These are phyloP conservation scores for Penicillium decumbens DNA, from an alignment of 2,329 filamentous ascomycete genomes.

Conservation along the genomic window DNA sequence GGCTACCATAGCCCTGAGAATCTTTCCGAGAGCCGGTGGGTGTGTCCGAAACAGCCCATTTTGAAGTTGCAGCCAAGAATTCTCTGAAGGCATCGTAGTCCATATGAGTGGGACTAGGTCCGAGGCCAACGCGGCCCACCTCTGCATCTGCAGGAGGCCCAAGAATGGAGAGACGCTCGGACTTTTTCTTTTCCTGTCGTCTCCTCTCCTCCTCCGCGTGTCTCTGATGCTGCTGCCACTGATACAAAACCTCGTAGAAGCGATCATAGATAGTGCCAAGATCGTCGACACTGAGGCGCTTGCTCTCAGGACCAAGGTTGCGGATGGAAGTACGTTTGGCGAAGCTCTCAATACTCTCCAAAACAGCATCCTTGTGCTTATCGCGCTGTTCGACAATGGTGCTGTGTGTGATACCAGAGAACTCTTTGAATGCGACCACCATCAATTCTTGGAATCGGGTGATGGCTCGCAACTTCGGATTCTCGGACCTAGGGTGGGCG, in stretches of 20 bases:
- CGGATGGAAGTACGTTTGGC: slow-evolving; percentile 94
- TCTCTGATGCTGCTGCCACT: slow-evolving; percentile 76
- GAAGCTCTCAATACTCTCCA: slow-evolving; percentile 95
- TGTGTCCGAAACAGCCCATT: slow-evolving; percentile 88
- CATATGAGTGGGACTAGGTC: slow-evolving; percentile 87
- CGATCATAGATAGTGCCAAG: slow-evolving; percentile 87
- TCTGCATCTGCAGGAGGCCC: slow-evolving; percentile 59
- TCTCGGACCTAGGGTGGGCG: slow-evolving; percentile 91
- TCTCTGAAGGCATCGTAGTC: slow-evolving; percentile 95
- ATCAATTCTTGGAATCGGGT: slow-evolving; percentile 97
- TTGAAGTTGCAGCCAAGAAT: slow-evolving; percentile 82
- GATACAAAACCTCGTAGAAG: slow-evolving; percentile 88
- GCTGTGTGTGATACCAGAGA: slow-evolving; percentile 88
- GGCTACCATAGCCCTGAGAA: slow-evolving; percentile 50
- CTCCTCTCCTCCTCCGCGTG: slow-evolving; percentile 71
- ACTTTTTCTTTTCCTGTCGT: slow-evolving; percentile 58
- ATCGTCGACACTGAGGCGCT: slow-evolving; percentile 78
- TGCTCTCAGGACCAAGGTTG: slow-evolving; percentile 93
- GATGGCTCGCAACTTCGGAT: slow-evolving; percentile 86
- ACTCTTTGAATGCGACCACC: slow-evolving; percentile 99
- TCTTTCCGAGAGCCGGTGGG: slow-evolving; percentile 57
- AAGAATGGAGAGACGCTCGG: slow-evolving; percentile 38
- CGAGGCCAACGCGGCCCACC: slow-evolving; percentile 80
- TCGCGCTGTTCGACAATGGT: slow-evolving; percentile 83
- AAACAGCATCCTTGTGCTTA: slow-evolving; percentile 89